These are phyloP conservation scores for Phyllostachys edulis DNA, from an alignment of 176 grass and related monocot genomes.

Conservation along the genomic window DNA sequence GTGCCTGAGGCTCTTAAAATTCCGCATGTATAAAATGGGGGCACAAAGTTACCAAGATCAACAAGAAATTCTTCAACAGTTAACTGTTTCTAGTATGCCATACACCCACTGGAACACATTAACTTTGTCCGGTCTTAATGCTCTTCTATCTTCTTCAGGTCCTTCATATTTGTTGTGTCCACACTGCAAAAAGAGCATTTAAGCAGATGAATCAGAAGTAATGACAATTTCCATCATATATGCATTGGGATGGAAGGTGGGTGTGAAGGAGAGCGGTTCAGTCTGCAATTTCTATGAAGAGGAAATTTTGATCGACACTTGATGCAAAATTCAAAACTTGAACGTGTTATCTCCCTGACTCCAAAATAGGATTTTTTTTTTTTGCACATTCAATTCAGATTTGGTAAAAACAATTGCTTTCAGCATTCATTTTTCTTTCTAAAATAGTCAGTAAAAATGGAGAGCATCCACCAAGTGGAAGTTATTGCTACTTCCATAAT, in stretches of 20 bases:
- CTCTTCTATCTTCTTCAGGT: slow-evolving; percentile 95
- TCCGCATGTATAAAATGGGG: slow-evolving; percentile 25
- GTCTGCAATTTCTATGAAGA: background rate
- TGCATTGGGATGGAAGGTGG: background rate
- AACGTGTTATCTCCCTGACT: background rate
- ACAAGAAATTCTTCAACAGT: slow-evolving; percentile 30
- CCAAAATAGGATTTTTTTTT: background rate
- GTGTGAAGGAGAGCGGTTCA: background rate
- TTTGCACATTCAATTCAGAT: background rate
- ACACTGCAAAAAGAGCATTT: slow-evolving; percentile 44
- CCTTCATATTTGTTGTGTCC: slow-evolving; percentile 98
- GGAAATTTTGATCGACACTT: background rate
- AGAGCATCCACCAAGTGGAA: background rate
- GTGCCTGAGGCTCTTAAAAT: slow-evolving; percentile 9
- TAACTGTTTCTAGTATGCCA: slow-evolving; percentile 26
- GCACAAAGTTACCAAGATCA: slow-evolving; percentile 20
- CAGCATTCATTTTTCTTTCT: background rate
- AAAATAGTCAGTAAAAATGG: background rate
- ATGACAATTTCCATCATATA: background rate
- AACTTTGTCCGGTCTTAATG: slow-evolving; percentile 41
- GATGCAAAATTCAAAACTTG: background rate
- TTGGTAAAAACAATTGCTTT: background rate
- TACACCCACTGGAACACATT: slow-evolving; percentile 24
- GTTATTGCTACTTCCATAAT: background rate
- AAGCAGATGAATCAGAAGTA: background rate